Evolutionary conservation across 78 protist genomes (phyloP), one percentile per base, ranked within the genome.

Genomic region (Dictyostelium capitatum): DNA sequence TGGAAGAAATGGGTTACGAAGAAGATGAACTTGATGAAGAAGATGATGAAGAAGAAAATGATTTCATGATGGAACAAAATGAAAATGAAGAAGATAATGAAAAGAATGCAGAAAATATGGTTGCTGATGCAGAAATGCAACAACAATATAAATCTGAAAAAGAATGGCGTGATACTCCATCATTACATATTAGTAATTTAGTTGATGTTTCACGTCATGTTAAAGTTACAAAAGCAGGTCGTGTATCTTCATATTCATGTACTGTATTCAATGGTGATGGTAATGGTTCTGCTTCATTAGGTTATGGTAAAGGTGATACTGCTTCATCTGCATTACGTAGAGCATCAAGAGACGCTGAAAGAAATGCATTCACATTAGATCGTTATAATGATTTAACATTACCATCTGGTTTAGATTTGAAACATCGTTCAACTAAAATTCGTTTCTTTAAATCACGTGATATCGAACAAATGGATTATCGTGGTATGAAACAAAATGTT

Each of bases 291-390:
- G 95, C 89, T 28, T 80, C 82, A 41, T 14, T 81, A 11, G 95
- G 95, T 57, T 91, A 91, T 73, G 95, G 95, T 54, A 91, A 91
- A 59, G 84, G 90, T 83, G 95, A 80, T 4, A 30, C 83, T 20
- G 69, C 83, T 8, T 50, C 48, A 0, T 25, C 70, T 51, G 95
- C 95, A 1, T 65, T 82, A 20, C 12, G 25, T 7, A 72, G 89
- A 69, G 82, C 95, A 1, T 7, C 28, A 0, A 72, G 53, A 73
- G 95, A 91, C 56, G 90, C 91, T 37, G 80, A 62, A 43, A 80
- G 82, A 56, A 91, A 82, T 6, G 74, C 84, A 4, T 72, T 82
- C 46, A 78, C 90, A 10, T 62, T 91, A 8, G 74, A 91, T 48
- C n/a, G 74, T 28, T 74, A 50, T 32, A 80, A 77, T 6, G 41